Evolutionary conservation across 768 basidiomycete genomes (phyloP).

Genomic region (Agrocybe praecox): DNA sequence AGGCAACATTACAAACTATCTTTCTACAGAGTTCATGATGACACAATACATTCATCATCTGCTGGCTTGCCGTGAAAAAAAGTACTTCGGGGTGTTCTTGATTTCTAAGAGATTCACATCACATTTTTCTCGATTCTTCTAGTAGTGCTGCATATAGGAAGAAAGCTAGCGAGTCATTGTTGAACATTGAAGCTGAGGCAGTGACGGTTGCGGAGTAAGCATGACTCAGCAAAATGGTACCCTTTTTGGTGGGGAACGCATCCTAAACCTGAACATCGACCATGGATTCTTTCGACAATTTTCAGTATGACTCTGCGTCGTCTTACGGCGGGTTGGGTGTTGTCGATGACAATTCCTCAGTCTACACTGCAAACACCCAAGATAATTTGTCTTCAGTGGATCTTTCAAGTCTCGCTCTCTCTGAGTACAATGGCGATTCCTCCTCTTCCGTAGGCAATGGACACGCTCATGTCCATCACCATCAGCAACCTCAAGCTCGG

Average conservation of each 20-base stretch:
- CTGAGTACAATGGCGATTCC: conserved; percentile 53
- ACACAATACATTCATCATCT: not conserved
- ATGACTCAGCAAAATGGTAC: conserved; percentile 15
- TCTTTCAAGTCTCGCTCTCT: conserved; percentile 66
- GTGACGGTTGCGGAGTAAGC: not conserved
- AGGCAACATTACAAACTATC: conserved; percentile 19
- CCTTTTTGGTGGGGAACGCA: conserved; percentile 8
- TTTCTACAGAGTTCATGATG: conserved; percentile 15
- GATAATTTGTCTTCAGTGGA: conserved; percentile 60
- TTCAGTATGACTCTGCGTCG: conserved; percentile 82
- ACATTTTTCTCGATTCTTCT: no score
- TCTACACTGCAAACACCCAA: conserved; percentile 74
- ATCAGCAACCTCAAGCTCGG: conserved; percentile 29
- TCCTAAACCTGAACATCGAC: conserved; percentile 15
- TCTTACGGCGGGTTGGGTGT: conserved; percentile 77
- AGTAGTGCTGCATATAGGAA: no score
- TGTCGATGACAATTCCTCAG: conserved; percentile 80
- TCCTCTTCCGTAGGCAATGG: conserved; percentile 36
- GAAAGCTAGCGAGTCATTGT: no score
- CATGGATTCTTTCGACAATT: conserved; percentile 87
- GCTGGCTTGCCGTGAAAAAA: no score
- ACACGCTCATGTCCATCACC: conserved; percentile 33
- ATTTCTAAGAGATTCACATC: no score
- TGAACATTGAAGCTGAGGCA: not conserved
- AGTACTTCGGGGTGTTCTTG: no score